Conservation (phyloP, 1,139 yeast genomes). For the Candida pseudocylindracea region DNA sequence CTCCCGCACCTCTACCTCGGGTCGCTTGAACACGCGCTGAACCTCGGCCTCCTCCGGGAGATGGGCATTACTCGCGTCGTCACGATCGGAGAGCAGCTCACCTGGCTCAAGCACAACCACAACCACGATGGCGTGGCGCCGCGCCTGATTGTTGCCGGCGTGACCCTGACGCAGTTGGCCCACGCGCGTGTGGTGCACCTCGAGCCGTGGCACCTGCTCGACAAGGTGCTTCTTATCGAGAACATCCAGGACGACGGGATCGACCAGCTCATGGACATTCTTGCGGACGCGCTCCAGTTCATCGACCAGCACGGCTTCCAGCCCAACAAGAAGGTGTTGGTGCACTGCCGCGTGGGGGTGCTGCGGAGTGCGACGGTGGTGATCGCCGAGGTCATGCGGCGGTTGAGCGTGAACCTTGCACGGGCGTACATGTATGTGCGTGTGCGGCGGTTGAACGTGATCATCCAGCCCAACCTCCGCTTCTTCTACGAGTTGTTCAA, state of each 20-base stretch:
- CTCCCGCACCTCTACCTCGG: slow-evolving; percentile 77
- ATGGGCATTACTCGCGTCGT: slow-evolving; percentile 58
- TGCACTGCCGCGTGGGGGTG: slow-evolving; percentile 29
- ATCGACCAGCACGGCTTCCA: slow-evolving; percentile 11
- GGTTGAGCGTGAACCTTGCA: slow-evolving; percentile 14
- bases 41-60: slow-evolving; percentile 33
- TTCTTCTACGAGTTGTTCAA: slow-evolving; percentile 26
- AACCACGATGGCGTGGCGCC: no score
- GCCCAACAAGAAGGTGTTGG: slow-evolving; percentile 13
- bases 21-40: slow-evolving; percentile 62
- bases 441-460: slow-evolving; percentile 21
- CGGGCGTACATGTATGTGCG: slow-evolving; percentile 22
- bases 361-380: slow-evolving; percentile 26
- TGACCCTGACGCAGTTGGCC: slow-evolving; percentile 13
- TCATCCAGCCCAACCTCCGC: slow-evolving; percentile 23
- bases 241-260: slow-evolving; percentile 26
- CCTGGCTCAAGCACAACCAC: slow-evolving; percentile 10
- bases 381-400: slow-evolving; percentile 23
- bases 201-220: slow-evolving; percentile 4
- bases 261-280: slow-evolving; percentile 14
- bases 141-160: slow-evolving; percentile 7
- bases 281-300: slow-evolving; percentile 14
- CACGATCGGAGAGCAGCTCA: slow-evolving; percentile 65
- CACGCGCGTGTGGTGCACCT: slow-evolving; percentile 8
- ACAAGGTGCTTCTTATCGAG: slow-evolving; percentile 19